Evolutionary conservation across 257 asterid species (phyloP), one percentile per base, ranked within the genome.

Genomic region (Parsonsia alboflavescens): DNA sequence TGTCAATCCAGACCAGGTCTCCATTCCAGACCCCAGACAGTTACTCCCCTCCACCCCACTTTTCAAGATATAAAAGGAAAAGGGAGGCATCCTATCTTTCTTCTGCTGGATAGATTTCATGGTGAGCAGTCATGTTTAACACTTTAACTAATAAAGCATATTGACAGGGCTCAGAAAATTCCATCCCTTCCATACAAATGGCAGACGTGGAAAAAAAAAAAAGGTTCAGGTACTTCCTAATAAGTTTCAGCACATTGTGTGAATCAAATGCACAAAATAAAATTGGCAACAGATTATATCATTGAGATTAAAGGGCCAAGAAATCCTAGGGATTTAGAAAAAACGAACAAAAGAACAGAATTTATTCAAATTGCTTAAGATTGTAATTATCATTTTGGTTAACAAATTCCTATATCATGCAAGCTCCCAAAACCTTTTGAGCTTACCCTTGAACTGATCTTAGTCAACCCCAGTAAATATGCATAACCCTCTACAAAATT

Each of bases 401-500:
- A 42, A 45, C 19, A 10, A 24, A 24, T 44, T 49, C 41, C 45
- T 5, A n/a, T 11, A 50, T 15, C n/a, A n/a, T 57, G 30, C 63
- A 70, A 17, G 49, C 10, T 2, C 19, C 30, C 46, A 15, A 30
- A n/a, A 39, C 7, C 28, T 54, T 63, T 16, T 63, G 26, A 16
- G 26, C 44, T 12, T 50, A 71, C 42, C 74, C 48, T 71, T 59
- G 10, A 53, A 44, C 36, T 21, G 64, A 53, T 71, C 65, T 46
- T 6, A 1, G 12, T 33, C 21, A 9, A 53, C 24, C 21, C 28
- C 13, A n/a, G 13, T 46, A 17, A 50, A 28, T 8, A 22, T 28
- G 12, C 13, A 46, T 49, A 11, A 10, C 17, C 28, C 33, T 30
- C 0, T 1, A 49, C 4, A 56, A 16, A 57, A 72, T 16, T 10